Evolutionary conservation across 306 rosid species (phyloP), one percentile per base, ranked within the genome.

Genomic region (Trifolium repens): DNA sequence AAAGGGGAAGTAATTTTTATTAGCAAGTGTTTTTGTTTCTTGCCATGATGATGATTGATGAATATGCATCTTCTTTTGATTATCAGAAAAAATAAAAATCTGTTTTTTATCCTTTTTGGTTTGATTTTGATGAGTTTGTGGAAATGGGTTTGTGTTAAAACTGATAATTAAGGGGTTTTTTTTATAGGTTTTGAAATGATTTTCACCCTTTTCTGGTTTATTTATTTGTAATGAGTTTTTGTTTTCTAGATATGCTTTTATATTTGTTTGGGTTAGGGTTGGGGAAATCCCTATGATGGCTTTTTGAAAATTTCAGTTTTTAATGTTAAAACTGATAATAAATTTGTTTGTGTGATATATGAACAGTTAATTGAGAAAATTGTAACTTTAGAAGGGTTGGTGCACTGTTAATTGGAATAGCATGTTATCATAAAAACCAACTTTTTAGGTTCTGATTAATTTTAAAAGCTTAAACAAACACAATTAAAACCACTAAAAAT

Each of bases 181-280:
- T 75, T 67, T 15, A 3, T 12, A 43, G 55, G 26, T 7, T n/a
- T 44, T 14, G n/a, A 75, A 22, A 39, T 37, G 66, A 58, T 75
- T 67, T 32, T 64, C 14, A 16, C 37, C 71, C 35, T 30, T 52
- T 78, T 75, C 40, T 24, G 79, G 39, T 62, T 79, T 73, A 7
- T 66, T 4, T 53, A 7, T 66, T 4, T 53, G 46, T 70, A 13
- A 13, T 60, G 0, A 37, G 14, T 24, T 63, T 54, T 24, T 19
- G 16, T 3, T 15, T 59, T 42, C 2, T 67, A 42, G 74, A n/a
- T 74, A 63, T 78, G 52, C n/a, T 70, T 68, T 82, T 78, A 55
- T 39, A 13, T 72, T 67, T 49, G 2, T 47, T 10, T 58, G 71
- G 71, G 58, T n/a, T 17, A 59, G 69, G 58, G 42, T 27, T 47